Conservation (phyloP, 2,329 filamentous ascomycete species). For the Berkeleyomyces basicola region DNA sequence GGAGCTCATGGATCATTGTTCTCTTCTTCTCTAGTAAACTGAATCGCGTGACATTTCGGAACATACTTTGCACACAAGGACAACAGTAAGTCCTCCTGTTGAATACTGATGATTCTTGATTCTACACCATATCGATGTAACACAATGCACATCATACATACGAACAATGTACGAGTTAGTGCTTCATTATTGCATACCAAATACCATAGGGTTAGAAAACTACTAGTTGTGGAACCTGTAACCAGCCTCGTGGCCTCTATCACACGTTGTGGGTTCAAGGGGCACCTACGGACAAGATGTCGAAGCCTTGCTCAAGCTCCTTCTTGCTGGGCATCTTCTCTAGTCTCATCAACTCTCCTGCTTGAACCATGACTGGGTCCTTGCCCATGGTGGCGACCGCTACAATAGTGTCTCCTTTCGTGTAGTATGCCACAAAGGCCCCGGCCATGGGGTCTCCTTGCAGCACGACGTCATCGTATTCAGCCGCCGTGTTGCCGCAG, state of each 20-base stretch:
- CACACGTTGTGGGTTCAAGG: not conserved
- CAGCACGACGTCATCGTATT: constrained; percentile 74
- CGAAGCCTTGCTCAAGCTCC: constrained; percentile 48
- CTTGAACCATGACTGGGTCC: constrained; percentile 74
- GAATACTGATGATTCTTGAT: no score
- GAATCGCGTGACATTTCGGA: no score
- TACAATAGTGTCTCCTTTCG: constrained; percentile 68
- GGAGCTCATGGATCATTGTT: no score
- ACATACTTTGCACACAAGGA: no score
- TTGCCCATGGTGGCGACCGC: constrained; percentile 82
- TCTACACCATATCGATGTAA: no score
- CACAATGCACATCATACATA: no score
- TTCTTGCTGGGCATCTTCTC: constrained; percentile 71
- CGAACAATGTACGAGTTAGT: no score
- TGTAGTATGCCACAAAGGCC: constrained; percentile 83
- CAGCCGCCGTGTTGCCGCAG: constrained; percentile 67
- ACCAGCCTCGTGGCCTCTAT: not conserved
- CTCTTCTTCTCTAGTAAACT: no score
- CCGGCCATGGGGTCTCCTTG: constrained; percentile 59
- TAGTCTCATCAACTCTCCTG: constrained; percentile 67
- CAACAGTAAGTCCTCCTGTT: no score
- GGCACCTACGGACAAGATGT: constrained; percentile 25
- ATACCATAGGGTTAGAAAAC: not conserved
- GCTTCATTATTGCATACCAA: no score
- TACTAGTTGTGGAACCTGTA: not conserved